Evolutionary conservation across 2,329 filamentous ascomycete species (phyloP), one percentile per base, ranked within the genome.

Genomic region (Orbilia quercus): DNA sequence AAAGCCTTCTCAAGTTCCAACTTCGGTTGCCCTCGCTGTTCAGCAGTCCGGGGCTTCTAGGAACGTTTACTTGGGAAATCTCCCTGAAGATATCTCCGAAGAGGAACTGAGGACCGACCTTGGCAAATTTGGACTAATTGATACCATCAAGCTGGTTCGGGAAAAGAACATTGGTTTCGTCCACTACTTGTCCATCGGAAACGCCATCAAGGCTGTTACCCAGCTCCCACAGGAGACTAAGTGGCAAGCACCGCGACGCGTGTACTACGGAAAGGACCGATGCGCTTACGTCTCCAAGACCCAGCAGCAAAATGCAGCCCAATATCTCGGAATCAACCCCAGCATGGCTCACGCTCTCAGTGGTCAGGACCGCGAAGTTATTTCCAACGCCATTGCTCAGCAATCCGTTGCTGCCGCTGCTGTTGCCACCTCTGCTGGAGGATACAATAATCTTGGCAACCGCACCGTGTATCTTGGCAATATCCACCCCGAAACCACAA

Each of bases 261-360:
- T 99, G 9, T 98, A 96, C 85, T 99, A 99, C 79, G 95, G 95
- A 82, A 99, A 99, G 84, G 95, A 99, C 81, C 88, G 95, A 75
- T 99, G 95, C 79, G 95, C 95, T 16, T 99, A 99, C 79, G 94
- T 99, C 58, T 99, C 95, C 71, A 99, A 99, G 86, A 99, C 95
- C 0, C 95, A 99, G 82, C 95, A 99, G 83, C 95, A 99, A 82
- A 99, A 99, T 79, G 95, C 95, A 6, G 95, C 95, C 34, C 95
- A 99, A 82, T 99, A 98, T 80, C 86, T 99, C 22, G 95, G 95
- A 63, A 99, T 99, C 78, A 92, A 95, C 18, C 95, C 95, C 38
- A 94, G 94, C 25, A 97, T 98, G 79, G 93, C 95, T 18, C 93
- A 98, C 80, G 94, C 97, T 81, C 85, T 99, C 76, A 98, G 96